These are phyloP conservation scores for Avena atlantica DNA, from an alignment of 176 grass and related monocot genomes.

Conservation along the genomic window DNA sequence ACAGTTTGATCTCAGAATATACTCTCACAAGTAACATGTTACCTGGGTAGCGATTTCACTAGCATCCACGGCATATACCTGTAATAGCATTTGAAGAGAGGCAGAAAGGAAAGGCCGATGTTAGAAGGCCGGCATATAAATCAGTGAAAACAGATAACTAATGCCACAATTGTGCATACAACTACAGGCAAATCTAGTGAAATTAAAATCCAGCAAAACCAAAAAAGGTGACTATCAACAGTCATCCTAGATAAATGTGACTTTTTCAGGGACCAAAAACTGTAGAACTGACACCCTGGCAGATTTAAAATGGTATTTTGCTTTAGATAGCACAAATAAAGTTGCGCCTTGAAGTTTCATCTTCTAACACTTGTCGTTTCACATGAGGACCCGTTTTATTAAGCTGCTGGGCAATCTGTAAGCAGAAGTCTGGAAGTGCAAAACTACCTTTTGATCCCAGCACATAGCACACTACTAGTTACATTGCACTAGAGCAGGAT, in stretches of 20 bases:
- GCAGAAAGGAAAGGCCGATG: background rate
- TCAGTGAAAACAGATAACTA: too few species aligned
- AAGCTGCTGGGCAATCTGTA: too few species aligned
- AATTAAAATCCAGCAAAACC: background rate
- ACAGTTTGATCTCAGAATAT: slow-evolving; percentile 12
- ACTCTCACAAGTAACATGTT: slow-evolving; percentile 34
- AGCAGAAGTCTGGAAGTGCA: too few species aligned
- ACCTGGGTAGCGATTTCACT: slow-evolving; percentile 91
- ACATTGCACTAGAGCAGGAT: too few species aligned
- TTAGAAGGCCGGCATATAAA: background rate
- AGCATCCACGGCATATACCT: slow-evolving; percentile 92
- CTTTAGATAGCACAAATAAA: background rate
- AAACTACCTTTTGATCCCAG: too few species aligned
- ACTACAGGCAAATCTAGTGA: too few species aligned
- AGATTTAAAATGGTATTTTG: too few species aligned
- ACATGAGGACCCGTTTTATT: too few species aligned
- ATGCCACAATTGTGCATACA: too few species aligned
- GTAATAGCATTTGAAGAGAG: slow-evolving; percentile 28
- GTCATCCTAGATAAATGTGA: background rate
- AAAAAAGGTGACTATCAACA: background rate
- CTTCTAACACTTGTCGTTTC: too few species aligned
- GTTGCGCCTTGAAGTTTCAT: too few species aligned
- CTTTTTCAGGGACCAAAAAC: background rate
- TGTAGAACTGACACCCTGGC: background rate
- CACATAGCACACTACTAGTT: too few species aligned